Evolutionary conservation across 257 asterid species (phyloP), one percentile per base, ranked within the genome.

Genomic region (Penstemon eatonii): DNA sequence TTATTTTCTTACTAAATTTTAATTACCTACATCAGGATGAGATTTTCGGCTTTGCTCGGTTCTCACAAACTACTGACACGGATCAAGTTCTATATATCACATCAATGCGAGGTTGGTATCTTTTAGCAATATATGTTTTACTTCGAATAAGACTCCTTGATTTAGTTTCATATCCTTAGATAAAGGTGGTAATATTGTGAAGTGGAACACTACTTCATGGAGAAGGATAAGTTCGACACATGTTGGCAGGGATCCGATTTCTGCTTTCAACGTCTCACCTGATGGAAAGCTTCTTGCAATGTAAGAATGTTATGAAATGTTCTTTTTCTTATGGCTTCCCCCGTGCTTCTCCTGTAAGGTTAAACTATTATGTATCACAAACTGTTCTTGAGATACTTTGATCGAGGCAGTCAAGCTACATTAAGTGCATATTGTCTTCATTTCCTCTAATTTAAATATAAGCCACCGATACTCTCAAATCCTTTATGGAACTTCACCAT

Each of bases 251-350:
- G 96, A 89, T 63, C 83, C 96, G 66, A 58, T 93, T 78, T 90
- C 79, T 82, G 89, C 99, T n/a, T 89, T 91, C 70, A 88, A 82
- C 74, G 86, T 87, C 71, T 94, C 99, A 63, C 76, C 88, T 67
- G 87, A 94, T 78, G 97, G 97, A 66, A 89, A 87, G 77, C 77
- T 79, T 69, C 90, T 94, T 70, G 95, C 96, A 51, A 43, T 89
- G 97, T 94, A 82, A 89, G 95, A 64, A 74, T 13, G 51, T 41
- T 9, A 50, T 5, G 12, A 53, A 45, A 44, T 45, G 41, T 56
- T 47, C 57, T 56, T 8, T 60, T 40, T 63, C 59, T 49, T 43
- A 3, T 11, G 65, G 13, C 40, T 55, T 4, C 41, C n/a, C 56
- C 39, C 25, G 72, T 55, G 9, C 56, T 60, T 64, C 55, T 71